Evolutionary conservation across 306 rosid genomes (phyloP).

Genomic region (Pterocarpus santalinus): DNA sequence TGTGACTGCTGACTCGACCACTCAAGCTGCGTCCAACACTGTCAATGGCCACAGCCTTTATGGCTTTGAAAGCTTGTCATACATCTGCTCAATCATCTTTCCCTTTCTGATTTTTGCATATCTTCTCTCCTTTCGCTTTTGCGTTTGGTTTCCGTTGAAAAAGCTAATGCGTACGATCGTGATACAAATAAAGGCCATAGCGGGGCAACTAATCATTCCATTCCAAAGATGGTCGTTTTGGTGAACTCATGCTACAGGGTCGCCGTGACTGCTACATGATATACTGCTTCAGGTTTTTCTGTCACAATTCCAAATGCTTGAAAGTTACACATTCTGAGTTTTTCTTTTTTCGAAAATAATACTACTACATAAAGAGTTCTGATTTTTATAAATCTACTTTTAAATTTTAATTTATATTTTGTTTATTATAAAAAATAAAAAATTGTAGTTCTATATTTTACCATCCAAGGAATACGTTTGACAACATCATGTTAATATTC

Average conservation of each 20-base stretch:
- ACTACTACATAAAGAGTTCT: no score
- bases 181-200: neutral
- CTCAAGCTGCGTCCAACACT: neutral
- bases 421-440: no score
- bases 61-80: neutral
- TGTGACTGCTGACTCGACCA: slow-evolving; percentile 16
- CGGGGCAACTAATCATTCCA: neutral
- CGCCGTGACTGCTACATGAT: no score
- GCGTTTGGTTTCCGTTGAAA: neutral
- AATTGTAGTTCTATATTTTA: no score
- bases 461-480: no score
- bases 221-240: neutral
- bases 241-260: neutral
- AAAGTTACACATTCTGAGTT: no score
- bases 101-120: neutral
- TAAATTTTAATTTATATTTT: no score
- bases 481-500: neutral
- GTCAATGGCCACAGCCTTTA: neutral
- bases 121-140: neutral
- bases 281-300: no score
- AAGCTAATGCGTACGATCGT: neutral
- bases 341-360: no score
- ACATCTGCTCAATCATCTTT: neutral
- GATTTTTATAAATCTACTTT: no score
- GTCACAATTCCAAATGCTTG: no score